Evolutionary conservation across 139 green algal genomes (phyloP).

Genomic region (Protoeuglena noctilucae): DNA sequence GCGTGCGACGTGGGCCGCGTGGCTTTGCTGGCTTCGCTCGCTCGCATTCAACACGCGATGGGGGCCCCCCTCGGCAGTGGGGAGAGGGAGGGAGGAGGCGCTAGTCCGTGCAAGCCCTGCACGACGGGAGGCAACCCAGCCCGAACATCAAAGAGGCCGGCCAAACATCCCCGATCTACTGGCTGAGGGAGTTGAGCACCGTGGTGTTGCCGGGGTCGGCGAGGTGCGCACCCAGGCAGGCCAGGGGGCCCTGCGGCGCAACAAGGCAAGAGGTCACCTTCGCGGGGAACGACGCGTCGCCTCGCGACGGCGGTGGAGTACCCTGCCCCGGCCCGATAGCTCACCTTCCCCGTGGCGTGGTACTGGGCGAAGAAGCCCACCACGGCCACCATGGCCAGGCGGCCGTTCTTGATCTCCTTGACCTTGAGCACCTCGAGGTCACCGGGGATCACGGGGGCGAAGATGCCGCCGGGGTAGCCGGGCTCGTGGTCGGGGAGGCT

Average conservation of each 20-base stretch:
- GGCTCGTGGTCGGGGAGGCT: conserved; percentile 1
- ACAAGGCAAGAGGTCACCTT: too few species aligned
- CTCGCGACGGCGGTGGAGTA: too few species aligned
- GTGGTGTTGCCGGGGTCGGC: background rate
- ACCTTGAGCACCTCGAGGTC: conserved; percentile 7
- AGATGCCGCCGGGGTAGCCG: conserved; percentile 12
- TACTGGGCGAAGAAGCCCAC: conserved; percentile 6
- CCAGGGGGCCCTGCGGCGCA: background rate
- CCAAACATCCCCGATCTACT: too few species aligned
- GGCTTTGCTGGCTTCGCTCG: too few species aligned
- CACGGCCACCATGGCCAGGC: conserved; percentile 12
- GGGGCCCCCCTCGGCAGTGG: too few species aligned
- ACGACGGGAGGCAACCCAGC: too few species aligned
- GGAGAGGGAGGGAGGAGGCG: too few species aligned
- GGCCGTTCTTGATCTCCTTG: conserved; percentile 15
- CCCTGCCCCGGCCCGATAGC: too few species aligned
- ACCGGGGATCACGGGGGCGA: conserved; percentile 6
- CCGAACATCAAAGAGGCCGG: too few species aligned
- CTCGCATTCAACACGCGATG: too few species aligned
- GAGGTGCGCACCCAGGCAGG: background rate
- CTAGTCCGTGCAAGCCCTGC: too few species aligned
- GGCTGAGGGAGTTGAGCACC: background rate
- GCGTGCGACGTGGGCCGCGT: background rate
- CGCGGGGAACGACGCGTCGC: too few species aligned
- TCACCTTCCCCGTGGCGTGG: background rate